phyloP scores from a whole-genome alignment of 1,284 basidiomycete genomes.

The Cryptococcus sp. region DNA sequence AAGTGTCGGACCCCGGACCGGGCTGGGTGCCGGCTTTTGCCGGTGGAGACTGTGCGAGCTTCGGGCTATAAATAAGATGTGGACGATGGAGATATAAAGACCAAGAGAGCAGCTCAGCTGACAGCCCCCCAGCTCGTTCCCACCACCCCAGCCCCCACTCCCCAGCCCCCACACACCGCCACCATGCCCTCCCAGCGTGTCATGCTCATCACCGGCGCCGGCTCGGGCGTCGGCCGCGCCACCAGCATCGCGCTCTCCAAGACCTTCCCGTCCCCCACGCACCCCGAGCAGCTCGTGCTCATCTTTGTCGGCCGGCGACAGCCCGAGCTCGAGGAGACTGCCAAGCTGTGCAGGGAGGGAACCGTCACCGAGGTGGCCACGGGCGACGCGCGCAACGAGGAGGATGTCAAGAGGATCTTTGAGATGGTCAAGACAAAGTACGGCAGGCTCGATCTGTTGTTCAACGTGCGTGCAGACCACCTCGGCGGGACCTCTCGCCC shows the following conservation, averaged over 20 bases:
- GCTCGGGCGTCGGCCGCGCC: slow-evolving; percentile 55
- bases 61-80: too few relatives aligned
- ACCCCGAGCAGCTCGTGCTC: slow-evolving; percentile 57
- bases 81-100: too few relatives aligned
- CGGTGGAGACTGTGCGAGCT: too few relatives aligned
- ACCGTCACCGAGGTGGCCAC: slow-evolving; percentile 53
- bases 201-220: slow-evolving; percentile 48
- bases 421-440: slow-evolving; percentile 57
- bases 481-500: not conserved
- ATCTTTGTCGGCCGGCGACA: slow-evolving; percentile 59
- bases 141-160: not conserved
- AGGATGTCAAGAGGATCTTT: slow-evolving; percentile 56
- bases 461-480: slow-evolving; percentile 59
- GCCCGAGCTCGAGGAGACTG: slow-evolving; percentile 61
- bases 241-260: slow-evolving; percentile 57
- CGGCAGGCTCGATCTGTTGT: slow-evolving; percentile 68
- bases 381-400: slow-evolving; percentile 58
- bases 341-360: slow-evolving; percentile 28
- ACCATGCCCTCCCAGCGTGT: slow-evolving; percentile 24
- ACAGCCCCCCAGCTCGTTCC: not conserved
- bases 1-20: too few relatives aligned
- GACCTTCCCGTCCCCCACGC: slow-evolving; percentile 37
- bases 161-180: not conserved
- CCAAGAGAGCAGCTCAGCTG: too few relatives aligned
- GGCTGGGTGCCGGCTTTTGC: too few relatives aligned